Evolutionary conservation across 495 filamentous ascomycete species (phyloP).

Genomic region (Penicillium salamii): DNA sequence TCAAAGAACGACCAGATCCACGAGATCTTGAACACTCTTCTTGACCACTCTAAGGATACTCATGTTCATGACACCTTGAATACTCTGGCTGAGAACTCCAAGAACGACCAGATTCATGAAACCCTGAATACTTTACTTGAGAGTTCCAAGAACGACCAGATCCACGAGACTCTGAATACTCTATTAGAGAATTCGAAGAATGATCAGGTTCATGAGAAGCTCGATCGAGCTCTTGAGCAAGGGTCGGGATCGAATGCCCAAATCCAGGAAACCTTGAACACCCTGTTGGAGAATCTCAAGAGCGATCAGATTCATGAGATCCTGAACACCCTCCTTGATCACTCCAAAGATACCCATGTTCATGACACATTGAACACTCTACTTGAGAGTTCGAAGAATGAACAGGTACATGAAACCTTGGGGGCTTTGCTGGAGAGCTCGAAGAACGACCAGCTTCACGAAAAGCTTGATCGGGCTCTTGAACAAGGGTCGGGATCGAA

Average conservation of each 20-base stretch:
- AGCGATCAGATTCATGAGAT: neutral
- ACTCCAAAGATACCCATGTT: slow-evolving; percentile 40
- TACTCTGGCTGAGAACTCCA: slow-evolving; percentile 18
- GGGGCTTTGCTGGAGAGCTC: slow-evolving; percentile 21
- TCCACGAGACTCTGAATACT: neutral
- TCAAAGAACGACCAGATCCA: neutral
- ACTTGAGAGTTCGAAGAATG: slow-evolving; percentile 34
- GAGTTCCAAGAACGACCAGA: neutral
- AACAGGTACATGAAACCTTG: slow-evolving; percentile 42
- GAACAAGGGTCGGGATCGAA: slow-evolving; percentile 47
- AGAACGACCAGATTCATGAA: slow-evolving; percentile 48
- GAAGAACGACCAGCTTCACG: slow-evolving; percentile 40
- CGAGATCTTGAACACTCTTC: neutral
- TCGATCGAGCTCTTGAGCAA: slow-evolving; percentile 81
- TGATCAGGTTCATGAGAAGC: slow-evolving; percentile 66
- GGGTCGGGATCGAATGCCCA: slow-evolving; percentile 53
- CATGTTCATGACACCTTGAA: slow-evolving; percentile 32
- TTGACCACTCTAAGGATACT: slow-evolving; percentile 32
- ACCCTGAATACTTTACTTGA: slow-evolving; percentile 13
- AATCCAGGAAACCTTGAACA: neutral
- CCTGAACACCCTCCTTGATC: neutral
- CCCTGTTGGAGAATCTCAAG: neutral
- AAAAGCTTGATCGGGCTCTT: slow-evolving; percentile 56
- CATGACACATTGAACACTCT: slow-evolving; percentile 22
- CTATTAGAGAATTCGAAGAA: no score